Percentiles rank a stretch among this genome's conserved stretches.
Conservation (phyloP, 441 rosid species). For the Caryocar brasiliense region DNA sequence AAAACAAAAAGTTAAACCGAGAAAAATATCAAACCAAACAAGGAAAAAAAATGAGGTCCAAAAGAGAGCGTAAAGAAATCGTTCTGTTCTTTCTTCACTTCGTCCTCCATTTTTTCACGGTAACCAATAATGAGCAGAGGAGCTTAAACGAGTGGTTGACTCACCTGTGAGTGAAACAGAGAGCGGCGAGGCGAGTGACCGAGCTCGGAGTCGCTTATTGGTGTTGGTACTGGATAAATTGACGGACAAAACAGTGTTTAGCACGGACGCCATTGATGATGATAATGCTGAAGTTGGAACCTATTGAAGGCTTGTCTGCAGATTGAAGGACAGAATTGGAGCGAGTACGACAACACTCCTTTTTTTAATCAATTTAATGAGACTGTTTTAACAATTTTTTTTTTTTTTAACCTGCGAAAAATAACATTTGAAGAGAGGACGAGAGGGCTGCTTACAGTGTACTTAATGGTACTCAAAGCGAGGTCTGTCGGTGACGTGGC, state of each 20-base stretch:
- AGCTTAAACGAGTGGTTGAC: constrained; percentile 22
- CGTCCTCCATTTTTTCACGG: no score
- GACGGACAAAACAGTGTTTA: constrained; percentile 47
- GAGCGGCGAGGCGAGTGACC: constrained; percentile 18
- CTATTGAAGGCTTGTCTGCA: not conserved
- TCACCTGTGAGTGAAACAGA: constrained; percentile 36
- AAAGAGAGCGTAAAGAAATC: no score
- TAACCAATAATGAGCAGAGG: no score
- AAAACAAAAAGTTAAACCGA: not conserved
- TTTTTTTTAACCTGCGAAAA: not conserved
- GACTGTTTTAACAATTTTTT: no score
- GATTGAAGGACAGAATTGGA: not conserved
- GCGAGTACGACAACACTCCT: not conserved
- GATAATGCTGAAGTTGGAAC: not conserved
- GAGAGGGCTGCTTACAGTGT: not conserved
- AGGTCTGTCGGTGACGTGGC: not conserved
- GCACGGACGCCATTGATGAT: constrained; percentile 54
- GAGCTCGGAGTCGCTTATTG: constrained; percentile 26
- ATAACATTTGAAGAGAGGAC: not conserved
- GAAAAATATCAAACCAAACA: not conserved
- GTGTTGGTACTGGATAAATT: constrained; percentile 21
- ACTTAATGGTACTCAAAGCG: not conserved
- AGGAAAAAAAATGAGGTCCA: no score
- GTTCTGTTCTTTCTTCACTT: no score
- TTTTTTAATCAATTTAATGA: no score